Conservation (phyloP, 305 asterid genomes). For the Rubia tinctorum region DNA sequence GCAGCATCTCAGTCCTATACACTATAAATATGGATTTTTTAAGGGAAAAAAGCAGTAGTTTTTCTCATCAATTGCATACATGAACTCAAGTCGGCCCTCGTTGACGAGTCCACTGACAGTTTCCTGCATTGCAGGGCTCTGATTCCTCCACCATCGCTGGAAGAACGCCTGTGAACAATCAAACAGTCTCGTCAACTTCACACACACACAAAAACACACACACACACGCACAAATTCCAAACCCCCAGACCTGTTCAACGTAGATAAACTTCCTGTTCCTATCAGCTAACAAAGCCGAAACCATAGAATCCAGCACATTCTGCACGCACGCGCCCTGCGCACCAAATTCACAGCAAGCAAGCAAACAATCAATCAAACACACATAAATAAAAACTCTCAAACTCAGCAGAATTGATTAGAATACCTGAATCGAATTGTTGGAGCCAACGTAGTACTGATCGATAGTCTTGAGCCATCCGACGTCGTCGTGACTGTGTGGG, state of each 20-base stretch:
- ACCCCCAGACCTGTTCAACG: constrained; percentile 63
- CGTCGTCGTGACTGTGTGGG: constrained; percentile 94
- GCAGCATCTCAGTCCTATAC: not conserved
- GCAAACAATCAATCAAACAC: not conserved
- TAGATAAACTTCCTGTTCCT: constrained; percentile 73
- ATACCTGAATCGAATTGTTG: constrained; percentile 84
- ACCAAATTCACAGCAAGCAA: not conserved
- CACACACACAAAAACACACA: not conserved
- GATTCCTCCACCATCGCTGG: constrained; percentile 98
- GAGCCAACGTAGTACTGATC: constrained; percentile 99
- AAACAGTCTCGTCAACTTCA: constrained; percentile 13
- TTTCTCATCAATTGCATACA: constrained; percentile 36
- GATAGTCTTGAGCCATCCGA: constrained; percentile 95
- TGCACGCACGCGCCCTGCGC: constrained; percentile 91
- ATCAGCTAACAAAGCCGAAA: constrained; percentile 83
- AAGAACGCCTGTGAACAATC: constrained; percentile 66
- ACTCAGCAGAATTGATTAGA: not conserved
- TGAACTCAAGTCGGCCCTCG: constrained; percentile 93
- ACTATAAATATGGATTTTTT: not conserved
- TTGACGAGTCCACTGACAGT: constrained; percentile 59
- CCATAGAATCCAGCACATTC: constrained; percentile 88
- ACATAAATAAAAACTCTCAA: not conserved
- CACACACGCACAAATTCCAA: not conserved
- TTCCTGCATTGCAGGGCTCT: constrained; percentile 57
- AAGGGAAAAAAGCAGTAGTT: not conserved